Evolutionary conservation across 1,284 basidiomycete genomes (phyloP).

Genomic region (Ceratobasidium sp.): DNA sequence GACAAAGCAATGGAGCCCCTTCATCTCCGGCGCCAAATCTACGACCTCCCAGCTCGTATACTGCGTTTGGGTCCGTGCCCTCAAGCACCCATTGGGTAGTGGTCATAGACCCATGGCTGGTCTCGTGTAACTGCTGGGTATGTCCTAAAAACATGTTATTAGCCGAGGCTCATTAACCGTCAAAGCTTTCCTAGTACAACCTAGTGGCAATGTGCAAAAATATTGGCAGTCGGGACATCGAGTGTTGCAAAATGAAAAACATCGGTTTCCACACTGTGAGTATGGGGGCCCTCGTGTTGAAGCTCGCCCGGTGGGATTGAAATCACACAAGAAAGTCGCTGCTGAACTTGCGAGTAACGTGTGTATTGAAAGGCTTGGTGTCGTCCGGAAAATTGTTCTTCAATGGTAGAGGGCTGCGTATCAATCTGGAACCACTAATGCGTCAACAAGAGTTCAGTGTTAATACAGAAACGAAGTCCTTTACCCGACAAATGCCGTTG

Average conservation of each 20-base stretch:
- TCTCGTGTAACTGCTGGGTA: constrained; percentile 66
- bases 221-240: constrained; percentile 64
- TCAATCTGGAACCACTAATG: constrained; percentile 54
- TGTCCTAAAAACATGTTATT: constrained; percentile 55
- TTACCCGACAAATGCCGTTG: constrained; percentile 58
- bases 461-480: too few relatives aligned
- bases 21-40: constrained; percentile 63
- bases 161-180: neutral
- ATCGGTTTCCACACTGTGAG: constrained; percentile 55
- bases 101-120: constrained; percentile 69
- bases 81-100: constrained; percentile 63
- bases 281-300: constrained; percentile 58
- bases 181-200: constrained; percentile 48
- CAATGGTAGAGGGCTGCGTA: constrained; percentile 62
- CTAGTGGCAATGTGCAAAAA: constrained; percentile 63
- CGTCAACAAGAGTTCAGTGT: too few relatives aligned
- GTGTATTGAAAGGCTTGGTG: constrained; percentile 60
- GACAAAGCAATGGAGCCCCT: constrained; percentile 70
- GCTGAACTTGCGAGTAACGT: constrained; percentile 49
- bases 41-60: constrained; percentile 59
- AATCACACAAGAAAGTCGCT: constrained; percentile 58
- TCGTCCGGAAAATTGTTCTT: constrained; percentile 60
- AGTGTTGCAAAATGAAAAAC: constrained; percentile 60
- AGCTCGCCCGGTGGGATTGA: constrained; percentile 55
- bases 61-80: constrained; percentile 55